Evolutionary conservation across 1,284 basidiomycete genomes (phyloP).

Genomic region (Waitea zeae): DNA sequence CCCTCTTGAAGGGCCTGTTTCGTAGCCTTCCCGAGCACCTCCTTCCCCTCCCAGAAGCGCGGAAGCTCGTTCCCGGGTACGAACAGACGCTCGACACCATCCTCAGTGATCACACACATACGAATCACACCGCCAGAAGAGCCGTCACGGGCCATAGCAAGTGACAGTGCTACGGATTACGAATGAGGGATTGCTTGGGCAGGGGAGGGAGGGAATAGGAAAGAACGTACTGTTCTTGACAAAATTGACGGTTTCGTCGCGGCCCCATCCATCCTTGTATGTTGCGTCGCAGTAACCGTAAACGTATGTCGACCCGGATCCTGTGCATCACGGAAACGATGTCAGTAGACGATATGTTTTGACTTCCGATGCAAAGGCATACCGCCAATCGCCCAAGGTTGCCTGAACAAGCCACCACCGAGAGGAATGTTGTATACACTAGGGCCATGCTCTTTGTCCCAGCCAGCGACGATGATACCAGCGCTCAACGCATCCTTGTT

Average conservation of each 20-base stretch:
- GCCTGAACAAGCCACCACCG: slow-evolving; percentile 85
- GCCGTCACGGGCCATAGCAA: slow-evolving; percentile 97
- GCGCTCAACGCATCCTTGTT: slow-evolving; percentile 87
- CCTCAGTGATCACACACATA: slow-evolving; percentile 92
- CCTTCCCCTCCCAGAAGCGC: slow-evolving; percentile 71
- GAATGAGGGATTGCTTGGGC: too few species aligned
- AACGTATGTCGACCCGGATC: slow-evolving; percentile 94
- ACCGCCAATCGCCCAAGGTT: slow-evolving; percentile 96
- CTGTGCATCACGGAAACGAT: too few species aligned
- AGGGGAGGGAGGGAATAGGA: slow-evolving; percentile 3
- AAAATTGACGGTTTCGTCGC: slow-evolving; percentile 85
- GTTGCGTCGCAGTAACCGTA: slow-evolving; percentile 99
- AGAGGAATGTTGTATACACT: slow-evolving; percentile 94
- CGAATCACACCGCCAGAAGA: slow-evolving; percentile 96
- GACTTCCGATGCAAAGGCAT: slow-evolving; percentile 13
- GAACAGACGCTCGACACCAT: slow-evolving; percentile 82
- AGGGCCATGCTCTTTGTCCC: slow-evolving; percentile 89
- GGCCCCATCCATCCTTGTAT: slow-evolving; percentile 87
- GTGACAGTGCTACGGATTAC: slow-evolving; percentile 52
- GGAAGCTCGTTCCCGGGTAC: slow-evolving; percentile 88
- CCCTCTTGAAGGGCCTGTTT: slow-evolving; percentile 16
- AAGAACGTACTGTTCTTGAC: slow-evolving; percentile 80
- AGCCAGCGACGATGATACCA: slow-evolving; percentile 96
- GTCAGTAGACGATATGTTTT: slow-evolving; percentile 3
- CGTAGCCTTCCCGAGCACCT: slow-evolving; percentile 31